Evolutionary conservation across 192 early-diverging fungal genomes (phyloP), one percentile per base, ranked within the genome.

Genomic region (Phlyctochytrium bullatum): DNA sequence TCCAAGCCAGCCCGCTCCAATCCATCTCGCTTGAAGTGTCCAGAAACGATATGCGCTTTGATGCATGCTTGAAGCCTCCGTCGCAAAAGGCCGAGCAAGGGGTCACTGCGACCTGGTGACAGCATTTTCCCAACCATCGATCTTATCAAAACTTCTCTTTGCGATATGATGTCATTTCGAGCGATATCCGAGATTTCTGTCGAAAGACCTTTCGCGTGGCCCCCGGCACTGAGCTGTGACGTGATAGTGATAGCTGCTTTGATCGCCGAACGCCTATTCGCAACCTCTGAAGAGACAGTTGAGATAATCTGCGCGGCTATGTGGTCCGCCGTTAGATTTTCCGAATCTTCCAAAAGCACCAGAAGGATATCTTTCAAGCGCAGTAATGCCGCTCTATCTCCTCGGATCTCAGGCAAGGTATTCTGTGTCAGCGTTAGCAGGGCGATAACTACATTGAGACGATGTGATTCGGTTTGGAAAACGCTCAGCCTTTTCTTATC

Each of bases 371-470:
- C 77, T 66, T 66, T 69, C 34, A 85, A 47, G 25, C 17, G 32
- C 6, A 20, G 29, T 40, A 78, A 24, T 28, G 69, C 67, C 4
- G 56, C 20, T 16, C 58, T 47, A 14, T 81, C 70, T 16, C 68
- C 61, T 2, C 85, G 59, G 24, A 83, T 62, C 53, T 80, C 81
- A 32, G 67, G 53, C 2, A 77, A 40, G n/a, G 79, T 67, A 61
- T 91, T 92, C 67, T 85, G 86, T 3, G 86, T 76, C 24, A 95
- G 71, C 78, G 90, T 90, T 36, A 89, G 34, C 67, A 95, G 73
- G 0, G 86, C 82, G 14, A 88, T 81, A 1, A 86, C 83, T 32
- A 92, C 80, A 0, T 79, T 84, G 27, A 92, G 58, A 0, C 84
- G 82, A 59, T 92, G 90, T 0, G 81, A 72, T 54, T 92, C 89